These are phyloP conservation scores for Encephalitozoon romaleae DNA, from an alignment of 371 early-diverging fungal genomes.

Conservation along the genomic window DNA sequence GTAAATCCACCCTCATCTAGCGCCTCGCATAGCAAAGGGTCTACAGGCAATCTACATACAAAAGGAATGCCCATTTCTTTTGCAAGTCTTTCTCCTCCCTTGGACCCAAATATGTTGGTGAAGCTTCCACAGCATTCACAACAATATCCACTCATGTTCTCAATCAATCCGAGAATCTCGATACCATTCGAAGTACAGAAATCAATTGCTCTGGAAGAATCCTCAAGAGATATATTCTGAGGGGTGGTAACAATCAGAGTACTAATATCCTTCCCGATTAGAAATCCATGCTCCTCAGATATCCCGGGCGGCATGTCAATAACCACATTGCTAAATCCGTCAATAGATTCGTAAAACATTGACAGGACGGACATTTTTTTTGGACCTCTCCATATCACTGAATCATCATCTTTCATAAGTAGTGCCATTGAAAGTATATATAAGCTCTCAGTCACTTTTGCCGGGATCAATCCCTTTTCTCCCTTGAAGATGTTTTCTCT, in stretches of 20 bases:
- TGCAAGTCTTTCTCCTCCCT: conserved; percentile 52
- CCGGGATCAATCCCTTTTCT: conserved; percentile 54
- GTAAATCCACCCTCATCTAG: conserved; percentile 37
- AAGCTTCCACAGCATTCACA: conserved; percentile 71
- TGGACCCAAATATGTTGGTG: conserved; percentile 47
- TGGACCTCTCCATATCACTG: conserved; percentile 96
- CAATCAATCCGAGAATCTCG: conserved; percentile 81
- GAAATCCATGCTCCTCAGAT: conserved; percentile 81
- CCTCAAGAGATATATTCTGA: conserved; percentile 84
- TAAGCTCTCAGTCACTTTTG: conserved; percentile 62
- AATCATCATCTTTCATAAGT: conserved; percentile 76
- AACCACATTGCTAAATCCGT: conserved; percentile 75
- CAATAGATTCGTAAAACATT: conserved; percentile 85
- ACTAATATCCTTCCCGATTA: conserved; percentile 68
- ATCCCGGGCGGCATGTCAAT: conserved; percentile 98
- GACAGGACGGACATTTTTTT: conserved; percentile 79
- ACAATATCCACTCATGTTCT: conserved; percentile 92
- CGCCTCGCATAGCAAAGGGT: conserved; percentile 14
- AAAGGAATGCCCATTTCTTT: conserved; percentile 42
- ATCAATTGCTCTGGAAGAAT: conserved; percentile 83
- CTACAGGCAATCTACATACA: conserved; percentile 37
- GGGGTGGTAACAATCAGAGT: conserved; percentile 86
- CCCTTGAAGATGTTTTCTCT: conserved; percentile 66
- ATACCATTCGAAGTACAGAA: conserved; percentile 82
- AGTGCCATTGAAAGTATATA: conserved; percentile 87